These are phyloP conservation scores for Phyllosticta ampelicida DNA, from an alignment of 2,329 filamentous ascomycete species.

Conservation along the genomic window DNA sequence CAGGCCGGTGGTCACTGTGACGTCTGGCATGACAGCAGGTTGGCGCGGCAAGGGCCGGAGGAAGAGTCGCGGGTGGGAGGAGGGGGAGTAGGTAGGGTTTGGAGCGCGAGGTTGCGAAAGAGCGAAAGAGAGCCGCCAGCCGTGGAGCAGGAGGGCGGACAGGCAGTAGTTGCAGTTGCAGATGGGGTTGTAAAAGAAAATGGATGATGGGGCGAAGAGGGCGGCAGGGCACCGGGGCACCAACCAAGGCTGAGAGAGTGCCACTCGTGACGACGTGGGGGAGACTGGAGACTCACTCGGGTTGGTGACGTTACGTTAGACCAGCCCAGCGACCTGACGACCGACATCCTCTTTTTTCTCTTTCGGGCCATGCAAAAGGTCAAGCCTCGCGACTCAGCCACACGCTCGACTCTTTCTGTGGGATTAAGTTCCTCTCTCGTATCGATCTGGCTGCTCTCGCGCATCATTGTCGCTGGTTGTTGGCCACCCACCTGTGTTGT, in stretches of 20 bases:
- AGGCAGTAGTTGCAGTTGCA: neutral
- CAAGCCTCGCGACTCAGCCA: neutral
- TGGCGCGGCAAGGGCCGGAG: neutral
- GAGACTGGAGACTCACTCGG: neutral
- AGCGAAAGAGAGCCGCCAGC: neutral
- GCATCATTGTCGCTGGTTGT: no score
- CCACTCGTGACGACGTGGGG: neutral
- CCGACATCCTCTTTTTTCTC: neutral
- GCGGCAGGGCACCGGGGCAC: neutral
- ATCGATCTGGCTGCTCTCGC: neutral
- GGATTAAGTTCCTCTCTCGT: no score
- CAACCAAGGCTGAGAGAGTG: neutral
- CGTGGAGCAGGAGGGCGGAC: neutral
- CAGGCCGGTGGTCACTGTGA: slow-evolving; percentile 31
- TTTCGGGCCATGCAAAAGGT: neutral
- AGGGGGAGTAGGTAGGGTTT: neutral
- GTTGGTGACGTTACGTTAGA: neutral
- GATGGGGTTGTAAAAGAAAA: slow-evolving; percentile 2
- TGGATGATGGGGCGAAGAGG: neutral
- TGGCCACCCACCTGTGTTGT: no score
- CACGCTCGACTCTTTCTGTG: no score
- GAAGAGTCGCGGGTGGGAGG: neutral
- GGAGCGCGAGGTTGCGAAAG: neutral
- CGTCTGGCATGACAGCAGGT: slow-evolving; percentile 7
- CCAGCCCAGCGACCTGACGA: neutral